These are phyloP conservation scores for Zymoseptoria crescenta DNA, from an alignment of 2,329 filamentous ascomycete species.

Conservation along the genomic window DNA sequence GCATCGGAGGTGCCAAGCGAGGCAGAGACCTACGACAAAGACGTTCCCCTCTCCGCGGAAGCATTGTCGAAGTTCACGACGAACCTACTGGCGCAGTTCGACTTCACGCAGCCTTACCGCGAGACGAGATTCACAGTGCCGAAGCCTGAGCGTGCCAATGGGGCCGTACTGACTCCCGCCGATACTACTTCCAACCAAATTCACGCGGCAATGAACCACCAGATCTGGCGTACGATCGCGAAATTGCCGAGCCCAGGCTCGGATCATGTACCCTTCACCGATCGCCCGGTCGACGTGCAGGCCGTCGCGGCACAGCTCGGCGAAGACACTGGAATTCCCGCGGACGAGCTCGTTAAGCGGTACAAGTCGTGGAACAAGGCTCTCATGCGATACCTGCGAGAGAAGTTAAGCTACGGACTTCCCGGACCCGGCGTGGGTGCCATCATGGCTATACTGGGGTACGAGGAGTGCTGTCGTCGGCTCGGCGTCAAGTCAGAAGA, in stretches of 20 bases:
- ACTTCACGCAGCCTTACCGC: constrained; percentile 8
- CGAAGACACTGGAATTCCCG: not conserved
- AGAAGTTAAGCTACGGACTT: constrained; percentile 46
- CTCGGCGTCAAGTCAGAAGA: constrained; percentile 19
- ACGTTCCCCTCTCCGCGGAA: not conserved
- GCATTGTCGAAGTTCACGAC: constrained; percentile 1
- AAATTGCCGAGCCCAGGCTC: constrained; percentile 2
- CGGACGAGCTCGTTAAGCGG: constrained; percentile 1
- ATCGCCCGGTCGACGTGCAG: constrained; percentile 2
- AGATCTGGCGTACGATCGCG: constrained; percentile 5
- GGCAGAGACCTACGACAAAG: constrained; percentile 5
- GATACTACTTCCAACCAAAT: not conserved
- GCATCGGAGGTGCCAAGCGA: constrained; percentile 7
- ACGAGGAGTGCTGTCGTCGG: constrained; percentile 38
- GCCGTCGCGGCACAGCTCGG: constrained; percentile 3
- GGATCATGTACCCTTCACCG: constrained; percentile 10
- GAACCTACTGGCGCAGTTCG: constrained; percentile 3
- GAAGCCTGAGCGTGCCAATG: not conserved
- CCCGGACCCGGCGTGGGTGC: constrained; percentile 47
- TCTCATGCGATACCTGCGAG: constrained; percentile 51
- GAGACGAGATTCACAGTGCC: constrained; percentile 1
- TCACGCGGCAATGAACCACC: constrained; percentile 6
- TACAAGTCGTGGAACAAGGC: constrained; percentile 24
- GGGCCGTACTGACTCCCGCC: not conserved
- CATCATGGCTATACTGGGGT: constrained; percentile 49